A percentile compares a stretch with the other conserved stretches of the same genome.
phyloP scores from a whole-genome alignment of 169 alveolate species.

The Eimeria sp. region DNA sequence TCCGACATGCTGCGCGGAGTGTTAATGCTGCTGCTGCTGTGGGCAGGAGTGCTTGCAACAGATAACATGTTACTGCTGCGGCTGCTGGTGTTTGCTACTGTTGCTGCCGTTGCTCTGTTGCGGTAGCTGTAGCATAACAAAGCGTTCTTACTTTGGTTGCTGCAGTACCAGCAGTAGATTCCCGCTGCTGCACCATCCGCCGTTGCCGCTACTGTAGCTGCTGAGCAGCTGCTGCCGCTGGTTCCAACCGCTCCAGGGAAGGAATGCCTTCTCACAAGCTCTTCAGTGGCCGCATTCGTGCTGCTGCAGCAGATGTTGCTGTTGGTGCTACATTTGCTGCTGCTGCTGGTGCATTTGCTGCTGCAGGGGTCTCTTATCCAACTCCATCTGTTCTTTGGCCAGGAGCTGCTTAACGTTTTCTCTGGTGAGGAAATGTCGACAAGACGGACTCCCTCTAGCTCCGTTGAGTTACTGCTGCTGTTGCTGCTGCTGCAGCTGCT shows the following conservation, averaged over 20 bases:
- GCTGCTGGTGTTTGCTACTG: conserved; percentile 57
- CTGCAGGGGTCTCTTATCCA: neutral
- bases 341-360: conserved; percentile 6
- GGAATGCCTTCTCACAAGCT: neutral
- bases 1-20: neutral
- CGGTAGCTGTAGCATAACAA: conserved; percentile 8
- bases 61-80: conserved; percentile 40
- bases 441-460: neutral
- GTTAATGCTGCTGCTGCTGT: conserved; percentile 55
- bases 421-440: neutral
- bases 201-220: neutral
- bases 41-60: conserved; percentile 13
- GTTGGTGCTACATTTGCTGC: conserved; percentile 1
- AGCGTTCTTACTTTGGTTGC: neutral
- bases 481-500: too few species aligned
- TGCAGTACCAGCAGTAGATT: conserved; percentile 13
- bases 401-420: neutral
- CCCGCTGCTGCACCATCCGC: neutral
- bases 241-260: conserved; percentile 6
- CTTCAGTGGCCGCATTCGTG: neutral
- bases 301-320: neutral
- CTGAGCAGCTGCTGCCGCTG: neutral
- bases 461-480: conserved; percentile 12
- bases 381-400: neutral
- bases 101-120: conserved; percentile 44